phyloP scores from a whole-genome alignment of 2,329 filamentous ascomycete genomes.

The Neodidymelliopsis sp. region DNA sequence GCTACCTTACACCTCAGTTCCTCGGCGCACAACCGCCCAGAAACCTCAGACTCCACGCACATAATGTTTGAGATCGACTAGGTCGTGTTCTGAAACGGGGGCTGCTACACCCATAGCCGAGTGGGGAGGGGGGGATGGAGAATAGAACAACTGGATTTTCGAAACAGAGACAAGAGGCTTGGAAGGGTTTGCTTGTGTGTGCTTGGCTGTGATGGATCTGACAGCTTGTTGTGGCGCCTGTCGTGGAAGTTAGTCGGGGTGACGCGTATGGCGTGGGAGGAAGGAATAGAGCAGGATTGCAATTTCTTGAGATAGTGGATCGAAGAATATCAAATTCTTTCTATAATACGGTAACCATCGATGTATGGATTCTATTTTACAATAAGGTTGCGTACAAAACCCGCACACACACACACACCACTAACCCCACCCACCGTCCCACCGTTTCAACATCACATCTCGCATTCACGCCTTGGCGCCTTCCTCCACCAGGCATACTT shows the following conservation, averaged over 20 bases:
- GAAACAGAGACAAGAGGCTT: neutral
- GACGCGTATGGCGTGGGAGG: too few species aligned
- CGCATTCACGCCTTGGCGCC: constrained; percentile 32
- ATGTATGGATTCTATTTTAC: neutral
- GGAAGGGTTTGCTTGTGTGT: constrained; percentile 31
- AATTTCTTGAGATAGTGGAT: neutral
- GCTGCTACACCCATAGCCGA: constrained; percentile 27
- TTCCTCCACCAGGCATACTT: constrained; percentile 21
- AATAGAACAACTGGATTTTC: neutral
- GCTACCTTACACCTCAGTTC: too few species aligned
- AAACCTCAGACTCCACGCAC: constrained; percentile 8
- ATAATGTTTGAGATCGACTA: constrained; percentile 30
- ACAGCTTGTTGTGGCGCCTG: constrained; percentile 21
- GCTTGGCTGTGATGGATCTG: constrained; percentile 34
- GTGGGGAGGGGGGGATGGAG: too few species aligned
- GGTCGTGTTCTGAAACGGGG: constrained; percentile 34
- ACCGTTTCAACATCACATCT: too few species aligned
- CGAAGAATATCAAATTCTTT: neutral
- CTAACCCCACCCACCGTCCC: too few species aligned
- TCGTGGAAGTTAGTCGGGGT: constrained; percentile 23
- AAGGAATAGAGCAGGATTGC: neutral
- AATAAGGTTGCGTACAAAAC: too few species aligned
- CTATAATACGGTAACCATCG: neutral
- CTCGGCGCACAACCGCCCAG: too few species aligned
- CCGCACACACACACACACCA: too few species aligned